phyloP scores from a whole-genome alignment of 2,329 filamentous ascomycete genomes.

The Paracamarosporium sp. region DNA sequence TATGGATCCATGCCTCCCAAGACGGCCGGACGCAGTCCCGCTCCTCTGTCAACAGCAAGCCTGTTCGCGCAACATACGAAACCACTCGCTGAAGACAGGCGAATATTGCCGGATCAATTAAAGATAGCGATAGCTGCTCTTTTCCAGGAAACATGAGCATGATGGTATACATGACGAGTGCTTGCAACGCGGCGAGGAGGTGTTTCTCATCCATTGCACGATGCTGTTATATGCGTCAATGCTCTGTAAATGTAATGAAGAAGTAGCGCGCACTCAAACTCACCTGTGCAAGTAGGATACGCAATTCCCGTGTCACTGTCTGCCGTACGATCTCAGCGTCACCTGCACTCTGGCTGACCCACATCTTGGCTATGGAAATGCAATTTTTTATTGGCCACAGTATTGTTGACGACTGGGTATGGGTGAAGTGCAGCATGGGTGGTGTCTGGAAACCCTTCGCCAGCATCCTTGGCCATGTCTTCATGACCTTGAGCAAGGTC shows the following conservation, averaged over 20 bases:
- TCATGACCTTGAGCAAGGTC: conserved; percentile 42
- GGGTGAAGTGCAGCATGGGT: conserved; percentile 43
- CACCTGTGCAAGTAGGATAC: conserved; percentile 40
- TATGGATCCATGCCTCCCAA: conserved; percentile 51
- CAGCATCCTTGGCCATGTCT: conserved; percentile 49
- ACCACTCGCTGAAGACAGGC: conserved; percentile 38
- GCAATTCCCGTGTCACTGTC: conserved; percentile 42
- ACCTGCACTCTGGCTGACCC: conserved; percentile 40
- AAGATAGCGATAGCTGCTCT: conserved; percentile 21
- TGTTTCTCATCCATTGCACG: conserved; percentile 39
- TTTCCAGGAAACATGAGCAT: conserved; percentile 48
- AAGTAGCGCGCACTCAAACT: background rate
- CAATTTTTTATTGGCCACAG: conserved; percentile 45
- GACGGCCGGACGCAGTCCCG: conserved; percentile 34
- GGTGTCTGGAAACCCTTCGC: conserved; percentile 47
- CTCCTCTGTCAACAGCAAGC: conserved; percentile 47
- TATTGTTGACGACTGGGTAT: conserved; percentile 24
- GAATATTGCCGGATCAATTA: conserved; percentile 35
- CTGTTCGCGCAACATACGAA: conserved; percentile 38
- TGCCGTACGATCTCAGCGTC: conserved; percentile 38
- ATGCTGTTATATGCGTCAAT: conserved; percentile 30
- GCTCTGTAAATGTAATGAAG: no score
- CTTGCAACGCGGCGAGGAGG: conserved; percentile 46
- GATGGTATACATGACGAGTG: conserved; percentile 46
- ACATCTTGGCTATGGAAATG: conserved; percentile 47